Evolutionary conservation across 2,329 filamentous ascomycete genomes (phyloP).

Genomic region (Xylariaceae sp.): DNA sequence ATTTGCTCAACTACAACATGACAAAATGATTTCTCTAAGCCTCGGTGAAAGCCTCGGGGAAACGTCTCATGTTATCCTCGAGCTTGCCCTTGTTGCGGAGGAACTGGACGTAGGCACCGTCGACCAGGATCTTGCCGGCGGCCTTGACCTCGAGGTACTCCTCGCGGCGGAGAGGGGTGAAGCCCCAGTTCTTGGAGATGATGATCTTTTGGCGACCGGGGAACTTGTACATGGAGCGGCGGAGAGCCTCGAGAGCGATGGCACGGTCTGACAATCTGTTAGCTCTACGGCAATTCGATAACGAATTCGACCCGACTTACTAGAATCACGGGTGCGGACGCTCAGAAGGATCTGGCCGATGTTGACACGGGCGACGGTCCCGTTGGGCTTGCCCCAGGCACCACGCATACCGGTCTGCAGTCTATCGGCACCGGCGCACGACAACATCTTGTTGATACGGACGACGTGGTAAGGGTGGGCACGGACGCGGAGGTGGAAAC

Average conservation of each 20-base stretch:
- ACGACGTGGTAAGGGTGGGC: slow-evolving; percentile 99
- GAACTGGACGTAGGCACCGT: slow-evolving; percentile 99
- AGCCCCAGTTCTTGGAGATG: slow-evolving; percentile 99
- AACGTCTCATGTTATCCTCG: slow-evolving; percentile 82
- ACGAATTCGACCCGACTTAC: slow-evolving; percentile 44
- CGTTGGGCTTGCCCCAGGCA: slow-evolving; percentile 99
- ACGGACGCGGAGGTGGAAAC: slow-evolving; percentile 71
- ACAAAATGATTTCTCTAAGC: slow-evolving; percentile 34
- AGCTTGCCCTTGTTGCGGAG: slow-evolving; percentile 87
- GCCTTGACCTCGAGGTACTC: slow-evolving; percentile 96
- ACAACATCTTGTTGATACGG: slow-evolving; percentile 99
- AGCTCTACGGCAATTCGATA: not conserved
- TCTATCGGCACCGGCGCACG: slow-evolving; percentile 99
- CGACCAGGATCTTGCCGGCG: slow-evolving; percentile 87
- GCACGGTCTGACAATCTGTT: slow-evolving; percentile 61
- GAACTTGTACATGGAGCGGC: slow-evolving; percentile 99
- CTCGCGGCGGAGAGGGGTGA: slow-evolving; percentile 95
- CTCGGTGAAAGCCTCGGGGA: slow-evolving; percentile 83
- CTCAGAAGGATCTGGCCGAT: slow-evolving; percentile 99
- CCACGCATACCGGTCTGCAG: slow-evolving; percentile 99
- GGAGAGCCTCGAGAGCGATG: slow-evolving; percentile 94
- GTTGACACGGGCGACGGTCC: slow-evolving; percentile 98
- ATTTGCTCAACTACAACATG: slow-evolving; percentile 25
- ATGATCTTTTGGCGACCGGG: slow-evolving; percentile 99
- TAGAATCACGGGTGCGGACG: slow-evolving; percentile 91